Conservation (phyloP, 1,284 basidiomycete genomes). For the Irpex sp. region DNA sequence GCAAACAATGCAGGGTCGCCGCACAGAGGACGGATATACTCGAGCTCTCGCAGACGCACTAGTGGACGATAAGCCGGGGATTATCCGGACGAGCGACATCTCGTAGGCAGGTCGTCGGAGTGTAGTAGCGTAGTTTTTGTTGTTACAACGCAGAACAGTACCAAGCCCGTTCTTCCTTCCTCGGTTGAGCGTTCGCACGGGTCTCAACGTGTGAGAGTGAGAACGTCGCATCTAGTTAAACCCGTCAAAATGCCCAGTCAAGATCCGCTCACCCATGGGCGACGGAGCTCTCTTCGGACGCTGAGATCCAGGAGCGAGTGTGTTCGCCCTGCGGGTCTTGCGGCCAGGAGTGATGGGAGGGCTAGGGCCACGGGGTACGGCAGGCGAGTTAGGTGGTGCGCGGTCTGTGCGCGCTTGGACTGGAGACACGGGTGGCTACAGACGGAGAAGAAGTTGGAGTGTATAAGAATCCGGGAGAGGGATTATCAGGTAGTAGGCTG, state of each 20-base stretch:
- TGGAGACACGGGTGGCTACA: conserved; percentile 19
- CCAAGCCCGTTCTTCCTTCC: too few relatives aligned
- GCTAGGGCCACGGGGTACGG: conserved; percentile 12
- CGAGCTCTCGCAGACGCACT: not conserved
- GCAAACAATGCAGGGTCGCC: not conserved
- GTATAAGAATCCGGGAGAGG: too few relatives aligned
- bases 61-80: not conserved
- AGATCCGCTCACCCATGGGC: conserved; percentile 80
- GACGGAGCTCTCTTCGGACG: conserved; percentile 67
- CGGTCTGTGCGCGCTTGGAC: conserved; percentile 19
- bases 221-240: conserved; percentile 48
- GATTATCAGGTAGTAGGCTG: too few relatives aligned
- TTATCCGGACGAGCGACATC: not conserved
- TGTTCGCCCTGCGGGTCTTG: conserved; percentile 58
- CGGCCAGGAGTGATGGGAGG: conserved; percentile 22
- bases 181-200: too few relatives aligned
- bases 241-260: conserved; percentile 81
- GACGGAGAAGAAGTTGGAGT: not conserved
- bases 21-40: not conserved
- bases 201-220: too few relatives aligned
- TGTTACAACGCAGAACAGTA: not conserved
- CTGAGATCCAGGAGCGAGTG: conserved; percentile 41
- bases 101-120: not conserved
- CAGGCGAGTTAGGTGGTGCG: conserved; percentile 11
- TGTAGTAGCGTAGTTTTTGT: not conserved